Evolutionary conservation across 371 early-diverging fungal genomes (phyloP), one percentile per base, ranked within the genome.

Genomic region (Zychaea mexicana): DNA sequence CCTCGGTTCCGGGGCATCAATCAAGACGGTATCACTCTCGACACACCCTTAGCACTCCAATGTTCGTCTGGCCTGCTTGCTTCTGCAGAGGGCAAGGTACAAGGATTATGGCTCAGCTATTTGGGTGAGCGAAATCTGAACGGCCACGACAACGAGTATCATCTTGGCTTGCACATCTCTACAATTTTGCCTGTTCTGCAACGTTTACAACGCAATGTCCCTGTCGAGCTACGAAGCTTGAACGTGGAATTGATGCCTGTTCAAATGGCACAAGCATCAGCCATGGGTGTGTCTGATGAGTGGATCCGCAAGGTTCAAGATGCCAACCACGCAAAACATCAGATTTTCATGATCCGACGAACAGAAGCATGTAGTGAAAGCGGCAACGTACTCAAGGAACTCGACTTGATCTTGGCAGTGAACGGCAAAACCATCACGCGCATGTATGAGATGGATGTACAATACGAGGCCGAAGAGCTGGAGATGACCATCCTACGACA

Each of bases 61-160:
- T 95, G 93, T 62, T 89, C 90, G 9, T 91, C 92, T 15, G 97
- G 97, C 57, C 84, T 96, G 9, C 76, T 97, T 38, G 90, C 91
- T 1, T 92, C 94, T 65, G 65, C 81, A 13, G 72, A 88, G 15
- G 95, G 90, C 0, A 76, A 76, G 26, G 93, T 95, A 0, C 89
- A 89, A 60, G 96, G 90, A 2, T 69, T 97, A 33, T 97, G 97
- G 97, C 74, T 94, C 57, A 88, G 87, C 21, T 94, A 88, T 62
- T 70, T 93, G 19, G 94, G 93, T 22, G 94, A 94, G 53, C 85
- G 88, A 49, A 90, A 88, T 52, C 13, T 42, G 42, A 74, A 77
- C 39, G 91, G 90, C 1, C 84, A 87, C 27, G 92, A 92, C 63
- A 90, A 85, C 47, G 90, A 90, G 72, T 93, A 93, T 68, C 88